Conservation (phyloP, 78 protist species). For the Dictyostelium purpureum region DNA sequence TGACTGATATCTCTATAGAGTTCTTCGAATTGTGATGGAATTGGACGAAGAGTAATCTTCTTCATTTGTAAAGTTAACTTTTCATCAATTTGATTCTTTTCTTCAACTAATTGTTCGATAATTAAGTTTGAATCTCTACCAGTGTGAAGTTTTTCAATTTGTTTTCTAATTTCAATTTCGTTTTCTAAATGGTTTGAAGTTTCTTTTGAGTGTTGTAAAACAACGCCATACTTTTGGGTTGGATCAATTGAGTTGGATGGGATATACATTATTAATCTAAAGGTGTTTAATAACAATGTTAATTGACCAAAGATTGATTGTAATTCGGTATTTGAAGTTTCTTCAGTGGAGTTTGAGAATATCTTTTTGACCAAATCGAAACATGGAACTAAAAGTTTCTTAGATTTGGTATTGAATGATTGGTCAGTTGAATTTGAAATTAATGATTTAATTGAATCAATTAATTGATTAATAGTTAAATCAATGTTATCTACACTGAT, state of each 20-base stretch:
- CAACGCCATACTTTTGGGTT: slow-evolving; percentile 50
- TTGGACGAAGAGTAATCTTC: slow-evolving; percentile 63
- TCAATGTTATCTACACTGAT: no score
- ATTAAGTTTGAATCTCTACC: slow-evolving; percentile 40
- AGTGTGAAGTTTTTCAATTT: slow-evolving; percentile 36
- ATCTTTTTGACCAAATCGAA: background rate
- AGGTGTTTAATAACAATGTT: background rate
- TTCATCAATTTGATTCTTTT: slow-evolving; percentile 9
- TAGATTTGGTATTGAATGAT: background rate
- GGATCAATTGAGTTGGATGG: slow-evolving; percentile 73
- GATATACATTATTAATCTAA: slow-evolving; percentile 32
- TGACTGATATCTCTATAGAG: slow-evolving; percentile 48
- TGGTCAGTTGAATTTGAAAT: background rate
- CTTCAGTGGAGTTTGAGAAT: background rate
- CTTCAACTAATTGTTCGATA: background rate
- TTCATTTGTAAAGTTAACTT: slow-evolving; percentile 23
- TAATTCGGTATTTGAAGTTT: background rate
- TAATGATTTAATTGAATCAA: background rate
- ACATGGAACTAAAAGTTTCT: slow-evolving; percentile 3
- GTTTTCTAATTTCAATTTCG: slow-evolving; percentile 28
- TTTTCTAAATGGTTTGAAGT: background rate
- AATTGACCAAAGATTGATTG: slow-evolving; percentile 44
- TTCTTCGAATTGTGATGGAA: slow-evolving; percentile 56
- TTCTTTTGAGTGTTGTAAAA: slow-evolving; percentile 21
- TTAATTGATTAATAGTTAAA: background rate